Evolutionary conservation across 257 asterid genomes (phyloP).

Genomic region (Ballota nigra): DNA sequence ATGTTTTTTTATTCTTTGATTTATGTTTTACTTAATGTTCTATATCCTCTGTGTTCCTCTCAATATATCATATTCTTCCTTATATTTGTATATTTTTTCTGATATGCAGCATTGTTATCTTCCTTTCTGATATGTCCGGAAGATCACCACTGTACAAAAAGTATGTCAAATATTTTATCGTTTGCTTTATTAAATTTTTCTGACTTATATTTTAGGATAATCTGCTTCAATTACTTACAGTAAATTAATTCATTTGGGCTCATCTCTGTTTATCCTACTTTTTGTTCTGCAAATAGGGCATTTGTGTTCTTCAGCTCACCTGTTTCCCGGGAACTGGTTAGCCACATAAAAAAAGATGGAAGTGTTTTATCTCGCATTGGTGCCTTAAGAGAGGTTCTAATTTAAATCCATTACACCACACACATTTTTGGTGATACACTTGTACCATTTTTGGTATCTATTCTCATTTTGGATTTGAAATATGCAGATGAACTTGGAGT

Average conservation of each 20-base stretch:
- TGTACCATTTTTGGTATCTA: constrained; percentile 26
- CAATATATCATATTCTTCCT: constrained; percentile 22
- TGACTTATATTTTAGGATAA: constrained; percentile 17
- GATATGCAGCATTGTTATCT: constrained; percentile 74
- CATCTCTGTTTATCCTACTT: constrained; percentile 17
- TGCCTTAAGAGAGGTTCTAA: constrained; percentile 88
- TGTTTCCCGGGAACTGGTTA: constrained; percentile 77
- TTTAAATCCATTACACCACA: not conserved
- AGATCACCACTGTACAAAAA: constrained; percentile 86
- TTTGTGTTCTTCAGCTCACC: constrained; percentile 97
- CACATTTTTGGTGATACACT: not conserved
- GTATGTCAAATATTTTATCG: constrained; percentile 48
- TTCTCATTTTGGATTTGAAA: constrained; percentile 40
- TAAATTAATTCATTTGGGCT: constrained; percentile 9
- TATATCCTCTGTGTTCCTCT: constrained; percentile 5
- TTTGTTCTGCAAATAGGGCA: constrained; percentile 55
- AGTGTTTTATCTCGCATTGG: constrained; percentile 94
- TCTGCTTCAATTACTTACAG: constrained; percentile 20
- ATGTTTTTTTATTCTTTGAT: not conserved
- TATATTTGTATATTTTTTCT: constrained; percentile 14
- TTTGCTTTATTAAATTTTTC: constrained; percentile 13
- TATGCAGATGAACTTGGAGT: constrained; percentile 98
- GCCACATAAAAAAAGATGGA: constrained; percentile 72
- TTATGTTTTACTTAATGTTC: constrained; percentile 6
- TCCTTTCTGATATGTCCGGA: constrained; percentile 96